Conservation (phyloP, 371 early-diverging fungal genomes). For the Mortierella sp. region DNA sequence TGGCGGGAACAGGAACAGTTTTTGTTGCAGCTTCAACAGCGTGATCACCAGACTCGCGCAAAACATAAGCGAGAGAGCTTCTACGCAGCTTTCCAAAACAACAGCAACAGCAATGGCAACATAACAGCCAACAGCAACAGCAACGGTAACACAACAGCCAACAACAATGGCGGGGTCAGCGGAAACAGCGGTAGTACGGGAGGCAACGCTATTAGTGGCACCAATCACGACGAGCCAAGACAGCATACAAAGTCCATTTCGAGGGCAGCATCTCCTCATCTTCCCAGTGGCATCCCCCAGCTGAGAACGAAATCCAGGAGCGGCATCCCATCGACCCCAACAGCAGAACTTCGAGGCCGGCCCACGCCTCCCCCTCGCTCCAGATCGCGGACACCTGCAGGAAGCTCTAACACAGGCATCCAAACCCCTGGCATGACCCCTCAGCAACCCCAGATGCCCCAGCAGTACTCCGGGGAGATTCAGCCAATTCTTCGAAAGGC, state of each 20-base stretch:
- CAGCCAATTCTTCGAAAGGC: conserved; percentile 47
- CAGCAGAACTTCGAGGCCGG: conserved; percentile 37
- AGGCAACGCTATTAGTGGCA: not conserved
- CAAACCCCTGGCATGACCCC: conserved; percentile 13
- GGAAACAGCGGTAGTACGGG: not conserved
- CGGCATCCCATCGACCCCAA: conserved; percentile 38
- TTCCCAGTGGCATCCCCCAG: conserved; percentile 50
- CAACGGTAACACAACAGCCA: conserved; percentile 4
- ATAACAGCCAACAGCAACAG: not conserved
- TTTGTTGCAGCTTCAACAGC: conserved; percentile 47
- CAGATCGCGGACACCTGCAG: conserved; percentile 50
- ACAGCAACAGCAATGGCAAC: conserved; percentile 8
- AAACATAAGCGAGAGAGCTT: conserved; percentile 47
- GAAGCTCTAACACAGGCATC: conserved; percentile 15
- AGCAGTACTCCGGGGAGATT: conserved; percentile 42
- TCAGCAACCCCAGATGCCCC: conserved; percentile 43
- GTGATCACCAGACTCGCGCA: conserved; percentile 44
- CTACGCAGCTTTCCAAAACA: conserved; percentile 42
- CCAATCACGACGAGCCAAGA: conserved; percentile 31
- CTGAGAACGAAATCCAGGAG: conserved; percentile 52
- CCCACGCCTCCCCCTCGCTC: conserved; percentile 52
- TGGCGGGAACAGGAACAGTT: conserved; percentile 55
- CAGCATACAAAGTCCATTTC: conserved; percentile 24
- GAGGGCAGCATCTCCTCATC: conserved; percentile 46
- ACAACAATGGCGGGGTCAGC: not conserved